Conservation (phyloP, 257 asterid genomes). For the Nicotiana otophora region DNA sequence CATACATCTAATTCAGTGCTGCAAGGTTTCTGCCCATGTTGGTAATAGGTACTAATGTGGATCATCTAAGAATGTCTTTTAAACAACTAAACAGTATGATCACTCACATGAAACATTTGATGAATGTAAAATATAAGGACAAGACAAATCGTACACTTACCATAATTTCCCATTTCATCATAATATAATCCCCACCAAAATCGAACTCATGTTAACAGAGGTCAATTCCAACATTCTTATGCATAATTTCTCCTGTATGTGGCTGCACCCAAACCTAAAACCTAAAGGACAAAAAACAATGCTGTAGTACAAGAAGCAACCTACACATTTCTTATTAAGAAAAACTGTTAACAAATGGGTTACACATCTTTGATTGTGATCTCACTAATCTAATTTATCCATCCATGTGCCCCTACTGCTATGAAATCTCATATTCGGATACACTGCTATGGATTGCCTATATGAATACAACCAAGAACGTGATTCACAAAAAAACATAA, state of each 20-base stretch:
- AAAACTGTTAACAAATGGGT: neutral
- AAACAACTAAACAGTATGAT: neutral
- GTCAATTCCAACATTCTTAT: neutral
- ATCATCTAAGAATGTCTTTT: neutral
- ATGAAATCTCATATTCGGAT: neutral
- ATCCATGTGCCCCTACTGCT: neutral
- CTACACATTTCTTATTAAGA: neutral
- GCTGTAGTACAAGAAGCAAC: neutral
- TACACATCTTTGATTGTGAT: neutral
- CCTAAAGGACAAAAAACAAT: neutral
- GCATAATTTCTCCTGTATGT: neutral
- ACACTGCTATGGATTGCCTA: constrained; percentile 4
- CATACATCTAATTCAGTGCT: neutral
- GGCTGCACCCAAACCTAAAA: neutral
- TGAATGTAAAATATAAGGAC: neutral
- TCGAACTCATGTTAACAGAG: neutral
- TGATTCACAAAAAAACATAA: neutral
- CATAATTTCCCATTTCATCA: neutral
- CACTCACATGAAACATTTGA: neutral
- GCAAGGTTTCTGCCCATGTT: neutral
- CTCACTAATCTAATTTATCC: neutral
- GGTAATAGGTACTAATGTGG: neutral
- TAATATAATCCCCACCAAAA: neutral
- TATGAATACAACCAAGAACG: constrained; percentile 9
- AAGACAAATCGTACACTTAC: neutral